These are phyloP conservation scores for Podaxis rugospora DNA, from an alignment of 768 basidiomycete genomes.

Conservation along the genomic window DNA sequence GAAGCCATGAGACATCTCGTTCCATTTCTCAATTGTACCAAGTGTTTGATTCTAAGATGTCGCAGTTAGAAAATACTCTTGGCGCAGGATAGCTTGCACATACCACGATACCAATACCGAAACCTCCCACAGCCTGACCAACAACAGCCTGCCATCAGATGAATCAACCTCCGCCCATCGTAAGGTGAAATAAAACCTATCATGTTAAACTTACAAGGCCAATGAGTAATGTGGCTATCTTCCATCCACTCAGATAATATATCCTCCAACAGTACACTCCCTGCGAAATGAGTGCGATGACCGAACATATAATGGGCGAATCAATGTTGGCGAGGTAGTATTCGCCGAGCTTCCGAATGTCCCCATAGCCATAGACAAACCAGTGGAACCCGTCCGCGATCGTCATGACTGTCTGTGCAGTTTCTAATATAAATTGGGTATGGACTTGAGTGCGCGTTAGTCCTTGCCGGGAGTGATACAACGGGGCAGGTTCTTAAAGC, in stretches of 20 bases:
- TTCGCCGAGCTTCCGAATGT: conserved; percentile 2
- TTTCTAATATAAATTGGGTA: background rate
- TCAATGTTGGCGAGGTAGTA: conserved; percentile 8
- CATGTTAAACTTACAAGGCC: background rate
- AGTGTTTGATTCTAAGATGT: conserved; percentile 5
- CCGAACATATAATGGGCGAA: conserved; percentile 6
- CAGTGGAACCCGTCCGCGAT: conserved; percentile 10
- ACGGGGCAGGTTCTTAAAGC: background rate
- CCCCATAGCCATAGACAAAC: conserved; percentile 10
- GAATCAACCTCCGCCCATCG: background rate
- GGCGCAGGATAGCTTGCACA: background rate
- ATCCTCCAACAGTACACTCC: conserved; percentile 12
- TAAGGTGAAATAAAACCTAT: background rate
- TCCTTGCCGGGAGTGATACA: background rate
- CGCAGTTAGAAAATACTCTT: background rate
- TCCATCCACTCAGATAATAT: conserved; percentile 3
- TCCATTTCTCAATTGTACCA: conserved; percentile 1
- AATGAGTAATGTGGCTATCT: background rate
- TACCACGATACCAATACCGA: conserved; percentile 8
- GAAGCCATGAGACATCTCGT: background rate
- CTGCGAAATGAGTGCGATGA: conserved; percentile 8
- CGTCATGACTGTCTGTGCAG: conserved; percentile 4
- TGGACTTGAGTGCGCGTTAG: background rate
- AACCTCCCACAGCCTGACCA: conserved; percentile 3
- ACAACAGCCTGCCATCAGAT: background rate